These are phyloP conservation scores for Venturia carpophila DNA, from an alignment of 2,329 filamentous ascomycete species.

Conservation along the genomic window DNA sequence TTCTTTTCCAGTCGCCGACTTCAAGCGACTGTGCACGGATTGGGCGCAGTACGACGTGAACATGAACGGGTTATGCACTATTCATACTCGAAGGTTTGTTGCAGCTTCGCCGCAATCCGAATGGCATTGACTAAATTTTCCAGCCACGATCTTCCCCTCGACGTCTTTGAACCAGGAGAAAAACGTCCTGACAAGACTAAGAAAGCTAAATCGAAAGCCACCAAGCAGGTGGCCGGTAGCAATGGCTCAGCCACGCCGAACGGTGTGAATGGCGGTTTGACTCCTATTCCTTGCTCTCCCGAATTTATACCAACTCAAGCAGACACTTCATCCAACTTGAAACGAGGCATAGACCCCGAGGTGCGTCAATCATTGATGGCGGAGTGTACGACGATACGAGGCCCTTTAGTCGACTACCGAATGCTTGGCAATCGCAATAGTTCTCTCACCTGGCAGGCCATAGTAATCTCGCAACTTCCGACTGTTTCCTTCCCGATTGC, in stretches of 20 bases:
- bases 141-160: slow-evolving; percentile 79
- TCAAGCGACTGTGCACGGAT: slow-evolving; percentile 70
- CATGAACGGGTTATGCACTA: slow-evolving; percentile 71
- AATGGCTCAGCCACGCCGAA: slow-evolving; percentile 11
- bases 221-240: neutral
- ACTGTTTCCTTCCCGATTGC: neutral
- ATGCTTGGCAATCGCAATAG: slow-evolving; percentile 11
- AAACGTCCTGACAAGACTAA: slow-evolving; percentile 36
- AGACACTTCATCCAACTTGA: slow-evolving; percentile 9
- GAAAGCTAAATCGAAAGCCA: slow-evolving; percentile 31
- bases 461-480: slow-evolving; percentile 9
- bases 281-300: neutral
- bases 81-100: slow-evolving; percentile 77
- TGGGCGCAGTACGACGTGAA: slow-evolving; percentile 69
- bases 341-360: slow-evolving; percentile 14
- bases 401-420: slow-evolving; percentile 14
- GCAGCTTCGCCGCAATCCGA: neutral
- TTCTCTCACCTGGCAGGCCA: slow-evolving; percentile 14
- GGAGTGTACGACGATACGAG: slow-evolving; percentile 13
- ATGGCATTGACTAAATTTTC: neutral
- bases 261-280: slow-evolving; percentile 1
- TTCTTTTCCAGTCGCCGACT: slow-evolving; percentile 74
- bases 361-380: slow-evolving; percentile 15
- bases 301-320: neutral
- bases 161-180: slow-evolving; percentile 81